phyloP scores from a whole-genome alignment of 2,329 filamentous ascomycete species.

The Cladosporium sp. region DNA sequence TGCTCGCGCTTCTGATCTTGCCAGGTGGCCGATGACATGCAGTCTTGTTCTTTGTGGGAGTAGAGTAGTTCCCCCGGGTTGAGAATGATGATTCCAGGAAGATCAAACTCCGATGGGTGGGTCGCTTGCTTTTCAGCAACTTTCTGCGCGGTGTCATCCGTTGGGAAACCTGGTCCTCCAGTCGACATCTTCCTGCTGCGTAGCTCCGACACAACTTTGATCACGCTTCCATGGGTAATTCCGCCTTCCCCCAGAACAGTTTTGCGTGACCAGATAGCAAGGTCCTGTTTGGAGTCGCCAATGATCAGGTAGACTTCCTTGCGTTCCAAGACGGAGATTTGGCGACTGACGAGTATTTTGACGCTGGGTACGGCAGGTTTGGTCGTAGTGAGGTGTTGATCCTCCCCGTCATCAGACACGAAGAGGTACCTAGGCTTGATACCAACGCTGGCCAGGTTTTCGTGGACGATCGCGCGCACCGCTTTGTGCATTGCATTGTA shows the following conservation, averaged over 20 bases:
- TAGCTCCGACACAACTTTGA: constrained; percentile 57
- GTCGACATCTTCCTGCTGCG: neutral
- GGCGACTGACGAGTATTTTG: constrained; percentile 56
- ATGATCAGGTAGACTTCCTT: constrained; percentile 66
- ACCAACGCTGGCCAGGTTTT: constrained; percentile 15
- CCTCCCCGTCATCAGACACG: constrained; percentile 12
- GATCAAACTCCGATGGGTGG: constrained; percentile 22
- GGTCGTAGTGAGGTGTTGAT: constrained; percentile 22
- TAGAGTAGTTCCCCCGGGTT: constrained; percentile 76
- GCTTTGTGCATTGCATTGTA: constrained; percentile 59
- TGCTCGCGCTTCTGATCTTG: constrained; percentile 47
- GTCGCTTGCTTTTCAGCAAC: neutral
- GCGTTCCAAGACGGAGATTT: constrained; percentile 31
- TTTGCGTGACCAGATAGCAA: constrained; percentile 71
- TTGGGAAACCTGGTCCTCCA: neutral
- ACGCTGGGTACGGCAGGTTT: constrained; percentile 53
- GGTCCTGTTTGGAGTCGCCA: constrained; percentile 66
- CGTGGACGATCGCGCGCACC: constrained; percentile 23
- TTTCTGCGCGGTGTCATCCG: no score
- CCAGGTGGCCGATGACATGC: constrained; percentile 59
- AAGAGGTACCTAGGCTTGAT: constrained; percentile 26
- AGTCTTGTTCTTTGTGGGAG: constrained; percentile 58
- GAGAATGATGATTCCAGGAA: constrained; percentile 65
- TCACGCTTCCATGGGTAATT: constrained; percentile 65
- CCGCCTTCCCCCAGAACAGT: constrained; percentile 60